phyloP scores from a whole-genome alignment of 306 rosid species.

The Purshia tridentata region DNA sequence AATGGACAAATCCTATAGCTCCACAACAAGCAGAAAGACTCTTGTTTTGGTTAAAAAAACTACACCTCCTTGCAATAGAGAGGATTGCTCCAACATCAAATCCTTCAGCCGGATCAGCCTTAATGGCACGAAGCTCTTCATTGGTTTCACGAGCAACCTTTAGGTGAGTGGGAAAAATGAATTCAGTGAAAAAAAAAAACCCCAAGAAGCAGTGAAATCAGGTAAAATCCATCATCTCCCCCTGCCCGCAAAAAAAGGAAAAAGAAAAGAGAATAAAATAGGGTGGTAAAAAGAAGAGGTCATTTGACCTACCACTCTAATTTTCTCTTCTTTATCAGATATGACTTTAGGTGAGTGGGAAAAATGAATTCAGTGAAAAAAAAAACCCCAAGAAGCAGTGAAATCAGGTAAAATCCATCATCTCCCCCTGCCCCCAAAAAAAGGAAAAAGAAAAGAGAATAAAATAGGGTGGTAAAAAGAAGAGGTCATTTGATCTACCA shows the following conservation, averaged over 20 bases:
- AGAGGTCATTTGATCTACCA: conserved; percentile 53
- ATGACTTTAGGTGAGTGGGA: conserved; percentile 46
- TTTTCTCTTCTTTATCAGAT: conserved; percentile 99
- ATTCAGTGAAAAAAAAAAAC: background rate
- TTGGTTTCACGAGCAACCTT: conserved; percentile 98
- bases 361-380: background rate
- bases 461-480: background rate
- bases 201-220: background rate
- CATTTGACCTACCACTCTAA: conserved; percentile 75
- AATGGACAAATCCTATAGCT: conserved; percentile 17
- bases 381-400: background rate
- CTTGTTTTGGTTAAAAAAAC: conserved; percentile 27
- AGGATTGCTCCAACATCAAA: conserved; percentile 87
- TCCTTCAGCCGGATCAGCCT: conserved; percentile 81
- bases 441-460: too few relatives aligned
- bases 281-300: conserved; percentile 15
- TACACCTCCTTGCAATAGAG: conserved; percentile 80
- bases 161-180: background rate
- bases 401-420: background rate
- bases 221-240: too few relatives aligned
- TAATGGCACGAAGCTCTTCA: conserved; percentile 84
- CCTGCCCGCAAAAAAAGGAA: too few relatives aligned
- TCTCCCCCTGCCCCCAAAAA: background rate
- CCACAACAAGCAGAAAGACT: conserved; percentile 13
- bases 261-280: too few relatives aligned